Evolutionary conservation across 2,329 filamentous ascomycete species (phyloP).

Genomic region (Pleomassaria siparia): DNA sequence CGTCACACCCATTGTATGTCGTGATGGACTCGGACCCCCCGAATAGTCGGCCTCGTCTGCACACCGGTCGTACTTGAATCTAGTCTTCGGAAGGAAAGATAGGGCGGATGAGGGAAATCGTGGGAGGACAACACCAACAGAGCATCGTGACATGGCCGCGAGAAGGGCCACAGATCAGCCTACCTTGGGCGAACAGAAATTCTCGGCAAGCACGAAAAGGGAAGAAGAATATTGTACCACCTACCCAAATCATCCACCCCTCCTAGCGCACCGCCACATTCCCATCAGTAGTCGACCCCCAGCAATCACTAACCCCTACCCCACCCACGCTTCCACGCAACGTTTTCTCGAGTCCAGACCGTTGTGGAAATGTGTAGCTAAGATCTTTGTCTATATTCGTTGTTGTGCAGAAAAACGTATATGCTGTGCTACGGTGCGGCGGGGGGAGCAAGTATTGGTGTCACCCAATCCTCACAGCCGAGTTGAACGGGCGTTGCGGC

Average conservation of each 20-base stretch:
- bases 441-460: constrained; percentile 18
- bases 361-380: not conserved
- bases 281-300: not conserved
- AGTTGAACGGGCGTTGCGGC: not conserved
- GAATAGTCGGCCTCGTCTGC: not conserved
- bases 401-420: not conserved
- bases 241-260: not conserved
- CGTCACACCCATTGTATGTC: not conserved
- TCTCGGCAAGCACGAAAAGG: not conserved
- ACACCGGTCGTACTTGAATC: not conserved
- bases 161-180: not conserved
- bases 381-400: not conserved
- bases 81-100: not conserved
- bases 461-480: constrained; percentile 6
- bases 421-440: constrained; percentile 13
- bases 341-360: constrained; percentile 4
- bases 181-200: not conserved
- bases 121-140: not conserved
- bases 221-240: not conserved
- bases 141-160: not conserved
- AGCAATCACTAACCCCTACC: not conserved
- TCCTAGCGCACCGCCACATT: not conserved
- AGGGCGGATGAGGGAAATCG: not conserved
- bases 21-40: not conserved
- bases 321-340: constrained; percentile 1